A percentile compares a stretch with the other conserved stretches of the same genome.
phyloP scores from a whole-genome alignment of 805 yeast genomes.

The Cyberlindnera lachancei region DNA sequence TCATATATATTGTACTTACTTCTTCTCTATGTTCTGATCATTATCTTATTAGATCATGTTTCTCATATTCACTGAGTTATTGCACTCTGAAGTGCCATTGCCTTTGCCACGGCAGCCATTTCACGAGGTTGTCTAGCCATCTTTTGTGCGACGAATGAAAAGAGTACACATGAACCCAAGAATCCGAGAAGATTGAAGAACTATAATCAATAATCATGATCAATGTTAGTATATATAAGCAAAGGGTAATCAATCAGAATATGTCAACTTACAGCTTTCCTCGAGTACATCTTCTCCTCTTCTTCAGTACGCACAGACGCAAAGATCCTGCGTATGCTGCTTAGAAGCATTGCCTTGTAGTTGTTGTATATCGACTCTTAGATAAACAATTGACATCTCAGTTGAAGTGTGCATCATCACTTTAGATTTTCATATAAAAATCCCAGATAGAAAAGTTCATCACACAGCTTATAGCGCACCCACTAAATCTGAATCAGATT shows the following conservation, averaged over 20 bases:
- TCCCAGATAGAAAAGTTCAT: too few relatives aligned
- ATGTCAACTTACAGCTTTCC: slow-evolving; percentile 47
- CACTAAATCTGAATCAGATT: too few relatives aligned
- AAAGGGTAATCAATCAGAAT: slow-evolving; percentile 1
- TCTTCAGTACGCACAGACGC: slow-evolving; percentile 81
- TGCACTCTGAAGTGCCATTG: slow-evolving; percentile 17
- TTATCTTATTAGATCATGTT: too few relatives aligned
- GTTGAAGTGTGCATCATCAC: too few relatives aligned
- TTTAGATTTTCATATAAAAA: too few relatives aligned
- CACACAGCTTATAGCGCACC: too few relatives aligned
- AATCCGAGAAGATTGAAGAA: slow-evolving; percentile 75
- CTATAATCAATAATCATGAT: slow-evolving; percentile 13
- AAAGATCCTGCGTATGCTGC: slow-evolving; percentile 70
- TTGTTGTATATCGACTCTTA: background rate
- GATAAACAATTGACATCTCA: too few relatives aligned
- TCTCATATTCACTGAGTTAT: too few relatives aligned
- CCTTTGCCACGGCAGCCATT: slow-evolving; percentile 17
- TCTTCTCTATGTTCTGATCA: too few relatives aligned
- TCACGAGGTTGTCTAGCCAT: slow-evolving; percentile 23
- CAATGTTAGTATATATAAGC: background rate
- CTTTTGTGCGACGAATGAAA: slow-evolving; percentile 71
- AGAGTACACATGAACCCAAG: slow-evolving; percentile 70
- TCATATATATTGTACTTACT: too few relatives aligned
- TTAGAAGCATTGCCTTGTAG: slow-evolving; percentile 45
- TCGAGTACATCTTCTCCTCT: slow-evolving; percentile 69